These are phyloP conservation scores for Mycena vulgaris DNA, from an alignment of 768 basidiomycete species.

Conservation along the genomic window DNA sequence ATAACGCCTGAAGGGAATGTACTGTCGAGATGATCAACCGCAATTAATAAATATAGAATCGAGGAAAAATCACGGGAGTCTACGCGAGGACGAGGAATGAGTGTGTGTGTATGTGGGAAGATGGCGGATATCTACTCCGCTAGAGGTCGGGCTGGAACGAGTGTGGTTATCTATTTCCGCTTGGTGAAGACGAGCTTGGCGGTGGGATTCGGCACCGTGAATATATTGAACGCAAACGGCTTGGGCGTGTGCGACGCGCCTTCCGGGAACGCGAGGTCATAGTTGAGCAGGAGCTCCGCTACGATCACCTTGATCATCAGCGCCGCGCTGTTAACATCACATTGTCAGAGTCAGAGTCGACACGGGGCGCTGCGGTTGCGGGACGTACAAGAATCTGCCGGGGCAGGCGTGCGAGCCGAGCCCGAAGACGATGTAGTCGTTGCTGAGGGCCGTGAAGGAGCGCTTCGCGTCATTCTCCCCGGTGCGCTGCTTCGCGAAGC, in stretches of 20 bases:
- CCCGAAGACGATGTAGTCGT: constrained; percentile 38
- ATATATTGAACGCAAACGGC: constrained; percentile 34
- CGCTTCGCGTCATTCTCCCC: constrained; percentile 26
- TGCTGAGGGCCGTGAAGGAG: constrained; percentile 35
- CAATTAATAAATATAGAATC: too few relatives aligned
- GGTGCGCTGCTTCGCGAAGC: constrained; percentile 37
- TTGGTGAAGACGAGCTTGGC: constrained; percentile 32
- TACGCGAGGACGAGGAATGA: too few relatives aligned
- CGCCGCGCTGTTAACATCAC: constrained; percentile 14
- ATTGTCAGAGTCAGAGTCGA: not conserved
- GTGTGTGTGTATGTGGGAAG: too few relatives aligned
- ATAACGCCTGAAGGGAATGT: too few relatives aligned
- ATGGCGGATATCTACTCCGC: too few relatives aligned
- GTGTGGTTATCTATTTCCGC: constrained; percentile 10
- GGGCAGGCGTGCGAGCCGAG: constrained; percentile 35
- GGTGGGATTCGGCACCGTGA: constrained; percentile 29
- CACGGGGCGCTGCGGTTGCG: too few relatives aligned
- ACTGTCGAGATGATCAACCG: too few relatives aligned
- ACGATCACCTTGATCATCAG: constrained; percentile 36
- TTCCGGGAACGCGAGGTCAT: constrained; percentile 30
- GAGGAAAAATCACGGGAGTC: too few relatives aligned
- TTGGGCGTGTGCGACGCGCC: constrained; percentile 29
- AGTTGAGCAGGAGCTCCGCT: constrained; percentile 30
- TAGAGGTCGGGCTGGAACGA: not conserved
- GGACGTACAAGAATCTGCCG: constrained; percentile 30